Base-by-base conservation (phyloP, 352 stramenopile species). In the Sclerospora graminicola region DNA sequence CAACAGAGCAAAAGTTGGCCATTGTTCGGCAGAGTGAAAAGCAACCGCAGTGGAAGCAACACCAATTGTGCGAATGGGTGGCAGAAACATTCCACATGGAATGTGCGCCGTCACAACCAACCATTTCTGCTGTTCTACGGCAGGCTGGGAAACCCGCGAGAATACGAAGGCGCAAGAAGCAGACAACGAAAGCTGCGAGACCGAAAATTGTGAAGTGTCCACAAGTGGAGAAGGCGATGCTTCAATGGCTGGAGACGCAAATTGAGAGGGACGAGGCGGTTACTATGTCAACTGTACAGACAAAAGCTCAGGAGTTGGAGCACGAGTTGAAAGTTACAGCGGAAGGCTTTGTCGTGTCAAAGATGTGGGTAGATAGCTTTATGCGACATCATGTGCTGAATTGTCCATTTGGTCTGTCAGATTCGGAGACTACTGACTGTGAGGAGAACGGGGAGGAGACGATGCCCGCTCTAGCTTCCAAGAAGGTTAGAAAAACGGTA, bases 121-220 rank as follows among this genome's bases (percentile, higher is more conserved):
- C 73, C 13, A 86, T 89, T 45, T 86, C 74, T 21, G 56, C 84
- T 49, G 69, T 77, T 45, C 64, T 89, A 43, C 81, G 82, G 24
- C 58, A 64, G 28, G 66, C 54, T 29, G 60, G 74, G 44, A 65
- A 63, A 27, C 66, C 77, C 6, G 21, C 35, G 7, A 54, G 53
- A 15, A 5, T 15, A 2, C 55, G 51, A 31, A 54, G 63, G 45
- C 54, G 69, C 54, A 71, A 77, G 56, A 70, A 67, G 35, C 58
- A 52, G 45, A 49, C 60, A 38, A 55, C 49, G 4, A 53, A 69
- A 34, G 58, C 49, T 11, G 56, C 66, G 38, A 71, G 63, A 26
- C 64, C 66, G 2, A 73, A 71, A 26, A 56, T 69, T 2, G 63
- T 83, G 34, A 75, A 74, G 44, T 81, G 79, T 57, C 75, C 71